Evolutionary conservation across 768 basidiomycete genomes (phyloP), one percentile per base, ranked within the genome.

Genomic region (Coprinopsis sp.): DNA sequence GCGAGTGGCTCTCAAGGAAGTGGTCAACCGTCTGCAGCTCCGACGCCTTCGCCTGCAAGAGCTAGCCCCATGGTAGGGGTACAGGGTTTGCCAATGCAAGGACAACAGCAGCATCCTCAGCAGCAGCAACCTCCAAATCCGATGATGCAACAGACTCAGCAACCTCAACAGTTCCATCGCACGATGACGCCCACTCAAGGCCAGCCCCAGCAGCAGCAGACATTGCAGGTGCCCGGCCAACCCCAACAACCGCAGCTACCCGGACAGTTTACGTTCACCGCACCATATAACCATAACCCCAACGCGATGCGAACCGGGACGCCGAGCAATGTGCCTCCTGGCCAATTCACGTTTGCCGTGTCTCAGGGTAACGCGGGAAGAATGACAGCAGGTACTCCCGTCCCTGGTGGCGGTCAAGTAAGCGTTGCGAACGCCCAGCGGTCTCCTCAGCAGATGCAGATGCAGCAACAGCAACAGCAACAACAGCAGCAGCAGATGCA

Each of bases 181-280:
- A 39, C 37, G 18, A 21, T 39, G 12, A 39, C 37, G 18, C 37
- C 37, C 22, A 18, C 34, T 37, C 11, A 10, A 11, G 7, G 7
- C 34, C 34, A 10, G 33, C 12, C 24, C 11, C 46, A 38, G 25
- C 45, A 47, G 46, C 27, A 30, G n/a, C 22, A 55, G 40, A 52
- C 47, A 22, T 19, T 30, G 21, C 46, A 47, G 38, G 42, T 48
- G 25, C 59, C 49, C 16, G 48, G 23, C 16, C 53, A 48, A 8
- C 54, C 47, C 33, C 60, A 47, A 8, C 60, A 59, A 33, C 33
- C 42, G 7, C 54, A 52, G 8, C 55, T 58, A 21, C 37, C 49
- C 30, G 52, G 56, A n/a, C 53, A 33, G 33, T 46, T 46, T 37
- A 27, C 49, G 27, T 30, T 47, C 38, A 22, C 44, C n/a, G 25